Evolutionary conservation across 2,329 filamentous ascomycete species (phyloP).

Genomic region (Fusarium heterosporum): DNA sequence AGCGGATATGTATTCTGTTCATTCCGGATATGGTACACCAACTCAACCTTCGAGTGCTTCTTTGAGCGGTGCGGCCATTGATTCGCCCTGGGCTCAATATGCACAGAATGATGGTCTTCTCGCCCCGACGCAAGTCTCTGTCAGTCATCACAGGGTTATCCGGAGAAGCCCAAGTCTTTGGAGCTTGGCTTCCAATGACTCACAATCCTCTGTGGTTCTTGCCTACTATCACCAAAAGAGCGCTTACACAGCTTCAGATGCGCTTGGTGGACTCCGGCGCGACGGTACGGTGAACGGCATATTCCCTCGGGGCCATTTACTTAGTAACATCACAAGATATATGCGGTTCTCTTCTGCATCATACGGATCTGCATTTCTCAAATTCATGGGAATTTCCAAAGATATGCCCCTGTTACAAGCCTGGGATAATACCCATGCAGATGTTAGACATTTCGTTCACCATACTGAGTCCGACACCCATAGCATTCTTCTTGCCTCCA

Average conservation of each 20-base stretch:
- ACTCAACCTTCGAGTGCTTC: constrained; percentile 58
- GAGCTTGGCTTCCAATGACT: constrained; percentile 68
- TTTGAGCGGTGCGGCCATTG: constrained; percentile 43
- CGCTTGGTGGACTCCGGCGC: constrained; percentile 61
- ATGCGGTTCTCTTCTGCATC: constrained; percentile 75
- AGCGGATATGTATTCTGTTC: constrained; percentile 66
- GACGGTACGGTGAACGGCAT: constrained; percentile 68
- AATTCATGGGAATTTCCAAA: constrained; percentile 70
- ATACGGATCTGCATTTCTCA: constrained; percentile 73
- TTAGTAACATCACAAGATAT: constrained; percentile 72
- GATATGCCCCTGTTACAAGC: constrained; percentile 58
- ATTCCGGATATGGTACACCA: constrained; percentile 58
- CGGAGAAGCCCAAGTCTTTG: constrained; percentile 67
- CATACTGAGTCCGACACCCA: constrained; percentile 69
- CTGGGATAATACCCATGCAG: constrained; percentile 65
- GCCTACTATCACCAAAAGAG: constrained; percentile 62
- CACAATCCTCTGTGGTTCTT: constrained; percentile 65
- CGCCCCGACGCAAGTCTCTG: constrained; percentile 38
- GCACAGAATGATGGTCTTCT: constrained; percentile 28
- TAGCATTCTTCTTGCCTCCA: constrained; percentile 75
- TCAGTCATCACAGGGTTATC: constrained; percentile 42
- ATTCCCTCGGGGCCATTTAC: constrained; percentile 69
- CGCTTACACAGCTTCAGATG: constrained; percentile 61
- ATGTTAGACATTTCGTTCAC: constrained; percentile 72
- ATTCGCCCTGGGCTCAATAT: constrained; percentile 39